Evolutionary conservation across 1,284 basidiomycete genomes (phyloP).

Genomic region (Cryptococcus deneoformans): DNA sequence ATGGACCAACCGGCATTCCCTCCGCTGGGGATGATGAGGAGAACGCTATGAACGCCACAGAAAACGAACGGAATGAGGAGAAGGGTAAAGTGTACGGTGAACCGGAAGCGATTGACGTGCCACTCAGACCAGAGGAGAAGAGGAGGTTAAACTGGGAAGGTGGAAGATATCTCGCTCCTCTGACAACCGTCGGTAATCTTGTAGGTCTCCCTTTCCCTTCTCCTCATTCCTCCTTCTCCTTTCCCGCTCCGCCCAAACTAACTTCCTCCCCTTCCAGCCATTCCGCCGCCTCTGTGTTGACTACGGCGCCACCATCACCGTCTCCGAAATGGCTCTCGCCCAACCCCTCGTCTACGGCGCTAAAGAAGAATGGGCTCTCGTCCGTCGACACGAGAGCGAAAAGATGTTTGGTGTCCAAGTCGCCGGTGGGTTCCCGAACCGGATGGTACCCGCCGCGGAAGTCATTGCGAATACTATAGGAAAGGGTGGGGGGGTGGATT

Average conservation of each 20-base stretch:
- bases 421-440: slow-evolving; percentile 52
- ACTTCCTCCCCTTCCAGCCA: slow-evolving; percentile 56
- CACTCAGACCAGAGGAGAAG: slow-evolving; percentile 75
- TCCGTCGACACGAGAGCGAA: slow-evolving; percentile 83
- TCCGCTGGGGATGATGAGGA: slow-evolving; percentile 31
- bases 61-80: slow-evolving; percentile 7
- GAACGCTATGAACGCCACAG: slow-evolving; percentile 34
- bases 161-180: slow-evolving; percentile 87
- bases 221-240: not conserved
- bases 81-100: slow-evolving; percentile 36
- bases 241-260: not conserved
- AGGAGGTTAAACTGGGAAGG: slow-evolving; percentile 80
- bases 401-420: slow-evolving; percentile 85
- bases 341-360: slow-evolving; percentile 77
- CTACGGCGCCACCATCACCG: slow-evolving; percentile 91
- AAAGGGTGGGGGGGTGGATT: slow-evolving; percentile 62
- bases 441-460: slow-evolving; percentile 73
- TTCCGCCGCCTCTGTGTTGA: slow-evolving; percentile 85
- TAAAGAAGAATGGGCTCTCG: slow-evolving; percentile 87
- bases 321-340: slow-evolving; percentile 85
- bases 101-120: slow-evolving; percentile 46
- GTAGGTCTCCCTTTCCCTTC: slow-evolving; percentile 52
- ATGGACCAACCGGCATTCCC: not conserved
- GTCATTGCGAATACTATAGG: slow-evolving; percentile 66
- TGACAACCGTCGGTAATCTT: slow-evolving; percentile 94